A percentile compares a stretch with the other conserved stretches of the same genome.
These are phyloP conservation scores for Extremus antarcticus DNA, from an alignment of 495 filamentous ascomycete species.

Conservation along the genomic window DNA sequence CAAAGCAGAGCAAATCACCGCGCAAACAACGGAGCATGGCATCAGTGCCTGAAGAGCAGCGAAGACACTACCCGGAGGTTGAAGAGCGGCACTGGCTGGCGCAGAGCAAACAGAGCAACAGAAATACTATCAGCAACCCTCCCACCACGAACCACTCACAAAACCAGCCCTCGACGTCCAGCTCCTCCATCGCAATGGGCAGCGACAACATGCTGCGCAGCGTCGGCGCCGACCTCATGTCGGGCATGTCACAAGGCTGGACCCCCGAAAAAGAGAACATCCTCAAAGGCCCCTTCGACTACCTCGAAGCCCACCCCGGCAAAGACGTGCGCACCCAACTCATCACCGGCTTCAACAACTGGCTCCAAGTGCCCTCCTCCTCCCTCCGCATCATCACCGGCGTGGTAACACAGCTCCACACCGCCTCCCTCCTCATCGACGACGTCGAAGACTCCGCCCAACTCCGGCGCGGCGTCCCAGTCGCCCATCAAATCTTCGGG, in stretches of 20 bases:
- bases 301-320: conserved; percentile 73
- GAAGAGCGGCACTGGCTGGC: conserved; percentile 12
- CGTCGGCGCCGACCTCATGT: background rate
- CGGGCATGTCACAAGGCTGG: conserved; percentile 19
- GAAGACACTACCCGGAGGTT: background rate
- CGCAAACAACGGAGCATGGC: conserved; percentile 13
- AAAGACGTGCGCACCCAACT: conserved; percentile 83
- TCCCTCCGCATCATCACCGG: conserved; percentile 73
- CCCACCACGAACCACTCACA: background rate
- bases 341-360: conserved; percentile 82
- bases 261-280: conserved; percentile 44
- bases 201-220: background rate
- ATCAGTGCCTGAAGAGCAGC: conserved; percentile 9
- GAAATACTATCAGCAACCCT: background rate
- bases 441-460: conserved; percentile 60
- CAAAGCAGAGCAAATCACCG: conserved; percentile 3
- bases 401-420: conserved; percentile 89
- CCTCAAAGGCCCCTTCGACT: conserved; percentile 76
- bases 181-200: background rate
- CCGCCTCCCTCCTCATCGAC: conserved; percentile 83
- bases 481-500: conserved; percentile 90
- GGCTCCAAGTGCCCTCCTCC: conserved; percentile 70
- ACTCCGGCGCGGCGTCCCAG: conserved; percentile 78
- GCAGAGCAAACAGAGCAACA: background rate
- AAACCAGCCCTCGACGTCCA: background rate